A percentile compares a stretch with the other conserved stretches of the same genome.
These are phyloP conservation scores for Fusarium graminum DNA, from an alignment of 2,329 filamentous ascomycete genomes.

Conservation along the genomic window DNA sequence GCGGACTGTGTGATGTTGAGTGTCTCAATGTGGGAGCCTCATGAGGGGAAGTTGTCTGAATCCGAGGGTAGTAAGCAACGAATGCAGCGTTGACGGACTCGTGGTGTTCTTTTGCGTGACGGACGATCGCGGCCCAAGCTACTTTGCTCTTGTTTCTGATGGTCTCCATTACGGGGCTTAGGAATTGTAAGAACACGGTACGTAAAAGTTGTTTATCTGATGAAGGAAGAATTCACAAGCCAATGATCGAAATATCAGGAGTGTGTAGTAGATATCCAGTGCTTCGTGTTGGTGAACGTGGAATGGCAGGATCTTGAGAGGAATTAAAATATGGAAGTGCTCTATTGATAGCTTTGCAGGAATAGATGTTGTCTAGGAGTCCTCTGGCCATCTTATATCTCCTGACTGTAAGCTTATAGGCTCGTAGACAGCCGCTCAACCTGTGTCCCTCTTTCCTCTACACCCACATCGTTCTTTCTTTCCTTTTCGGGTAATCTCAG, in stretches of 20 bases:
- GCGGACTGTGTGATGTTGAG: not conserved
- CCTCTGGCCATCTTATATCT: no score
- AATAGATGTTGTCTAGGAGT: no score
- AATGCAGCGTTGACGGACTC: constrained; percentile 17
- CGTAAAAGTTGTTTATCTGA: not conserved
- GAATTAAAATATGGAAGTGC: no score
- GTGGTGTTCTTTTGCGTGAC: constrained; percentile 21
- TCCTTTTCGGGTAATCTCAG: not conserved
- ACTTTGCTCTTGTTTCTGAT: constrained; percentile 3
- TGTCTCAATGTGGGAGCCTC: not conserved
- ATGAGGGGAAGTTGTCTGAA: not conserved
- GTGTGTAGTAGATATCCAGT: no score
- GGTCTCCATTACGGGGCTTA: not conserved
- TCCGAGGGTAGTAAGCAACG: constrained; percentile 7
- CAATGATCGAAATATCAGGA: no score
- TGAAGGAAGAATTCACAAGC: no score
- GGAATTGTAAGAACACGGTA: not conserved
- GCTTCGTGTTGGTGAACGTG: no score
- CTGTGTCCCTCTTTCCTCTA: not conserved
- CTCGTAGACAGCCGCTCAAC: not conserved
- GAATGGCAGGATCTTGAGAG: no score
- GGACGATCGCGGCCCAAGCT: constrained; percentile 7
- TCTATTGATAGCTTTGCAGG: no score
- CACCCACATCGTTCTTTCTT: not conserved
- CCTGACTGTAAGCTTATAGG: no score